Base-by-base conservation (phyloP, 2,329 filamentous ascomycete genomes). In the Cryphonectria japonica region DNA sequence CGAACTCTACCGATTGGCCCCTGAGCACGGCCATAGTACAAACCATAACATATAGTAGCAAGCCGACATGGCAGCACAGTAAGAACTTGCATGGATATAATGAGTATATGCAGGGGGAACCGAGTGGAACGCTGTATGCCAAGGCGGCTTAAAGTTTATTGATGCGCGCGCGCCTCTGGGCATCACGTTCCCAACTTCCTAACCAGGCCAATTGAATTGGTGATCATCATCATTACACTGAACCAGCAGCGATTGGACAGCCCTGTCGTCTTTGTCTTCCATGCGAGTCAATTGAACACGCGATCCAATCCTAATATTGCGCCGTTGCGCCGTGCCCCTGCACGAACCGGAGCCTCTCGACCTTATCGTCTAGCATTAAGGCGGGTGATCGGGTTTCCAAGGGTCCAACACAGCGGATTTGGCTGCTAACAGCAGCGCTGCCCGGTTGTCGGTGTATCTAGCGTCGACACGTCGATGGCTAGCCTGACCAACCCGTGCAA, bases 401-500 rank as follows among this genome's bases (percentile, higher is more conserved):
- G 46, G 3, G 3, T 43, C 41, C 14, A 46, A 22, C 41, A 29
- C 9, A 34, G 26, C 63, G 46, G 54, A 19, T 66, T 54, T 34
- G 16, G 32, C 16, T 34, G 22, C 22, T 19, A 9, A 8, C 54
- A n/a, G 52, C 50, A 13, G 37, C 34, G 22, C 14, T 37, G 29
- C 50, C 13, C 22, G 50, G 50, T 50, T 52, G 54, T 66, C 46
- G 41, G 41, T n/a, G n/a, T 34, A 1, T n/a, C 64, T 13, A n/a
- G 37, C 11, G 32, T 66, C 34, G 64, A 43, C 50, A 66, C 64
- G 32, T 66, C 64, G 22, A 57, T 34, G 22, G 64, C 54, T 8
- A 68, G 70, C 67, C 59, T 72, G 50, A 67, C 64, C 41, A 70
- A 72, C 68, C 62, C 39, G 19, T 64, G 37, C 29, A 61, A 54